Base-by-base conservation (phyloP, 2,329 filamentous ascomycete genomes). In the Clonostachys rosea region DNA sequence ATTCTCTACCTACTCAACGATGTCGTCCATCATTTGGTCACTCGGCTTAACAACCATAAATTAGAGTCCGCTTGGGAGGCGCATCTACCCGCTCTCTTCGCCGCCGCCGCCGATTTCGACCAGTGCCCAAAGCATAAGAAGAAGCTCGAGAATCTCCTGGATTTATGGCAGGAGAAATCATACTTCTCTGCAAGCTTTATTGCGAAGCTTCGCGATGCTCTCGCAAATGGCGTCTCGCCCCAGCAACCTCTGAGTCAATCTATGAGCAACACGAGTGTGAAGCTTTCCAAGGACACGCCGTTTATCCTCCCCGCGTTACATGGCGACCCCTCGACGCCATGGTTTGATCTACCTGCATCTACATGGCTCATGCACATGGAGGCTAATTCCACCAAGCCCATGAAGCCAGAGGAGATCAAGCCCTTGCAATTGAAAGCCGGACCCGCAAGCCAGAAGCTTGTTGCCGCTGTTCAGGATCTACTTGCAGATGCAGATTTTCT, bases 1-100 rank as follows among this genome's bases (percentile, higher is more conserved):
- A 65, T 94, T 6, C 74, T 95, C 6, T 91, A 92, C 63, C 67
- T 95, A 40, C 58, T 94, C 50, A 91, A 83, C 66, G 91, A 96
- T 64, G 69, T 89, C 24, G 73, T 95, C 20, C 84, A 91, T 60
- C 86, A 91, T 59, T 72, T 77, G 49, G 77, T 80, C 53, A 70
- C 79, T 50, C 70, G 74, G 43, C 71, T 71, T 40, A 67, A 75
- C 45, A 68, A 75, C 40, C 65, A 73, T 45, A 68, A 73, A 48
- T 76, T 90, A 54, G 75, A 74, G 45, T 68, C 70, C 40, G 73
- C 75, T 44, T 62, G 89, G 47, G 78, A 84, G 52, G 69, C 76
- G 8, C 72, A 74, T 53, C 68, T 94, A 9, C 72, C 79, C 8
- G 72, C 78, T n/a, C 69, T 95, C n/a, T 54, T 83, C 74, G 64